Evolutionary conservation across 768 basidiomycete genomes (phyloP).

Genomic region (Kwoniella bestiolae): DNA sequence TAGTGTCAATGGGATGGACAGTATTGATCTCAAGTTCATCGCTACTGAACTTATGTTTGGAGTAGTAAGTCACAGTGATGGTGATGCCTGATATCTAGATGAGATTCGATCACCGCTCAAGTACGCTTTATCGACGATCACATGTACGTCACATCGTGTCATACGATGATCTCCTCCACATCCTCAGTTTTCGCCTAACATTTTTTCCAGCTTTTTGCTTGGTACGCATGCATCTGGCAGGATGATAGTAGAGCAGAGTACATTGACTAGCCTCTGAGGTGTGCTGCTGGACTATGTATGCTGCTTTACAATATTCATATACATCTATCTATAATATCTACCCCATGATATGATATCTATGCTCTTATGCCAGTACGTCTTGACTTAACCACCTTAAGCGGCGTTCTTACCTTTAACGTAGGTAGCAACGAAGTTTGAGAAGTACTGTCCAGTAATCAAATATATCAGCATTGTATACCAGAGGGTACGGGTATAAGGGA

Average conservation of each 20-base stretch:
- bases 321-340: background rate
- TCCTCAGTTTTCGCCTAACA: background rate
- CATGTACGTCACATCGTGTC: conserved; percentile 8
- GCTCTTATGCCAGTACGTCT: background rate
- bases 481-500: conserved; percentile 15
- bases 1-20: conserved; percentile 21
- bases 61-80: no score
- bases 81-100: no score
- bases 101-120: background rate
- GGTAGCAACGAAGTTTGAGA: conserved; percentile 40
- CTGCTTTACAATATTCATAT: no score
- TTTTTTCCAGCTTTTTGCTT: background rate
- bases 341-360: background rate
- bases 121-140: no score
- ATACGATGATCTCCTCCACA: conserved; percentile 1
- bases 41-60: no score
- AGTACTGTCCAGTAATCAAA: conserved; percentile 25
- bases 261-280: no score
- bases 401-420: conserved; percentile 38
- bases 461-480: background rate
- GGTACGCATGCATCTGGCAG: background rate
- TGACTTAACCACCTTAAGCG: conserved; percentile 8
- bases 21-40: conserved; percentile 24
- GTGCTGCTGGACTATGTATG: no score
- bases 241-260: background rate